Conservation (phyloP, 1,284 basidiomycete species). For the Heliocybe sulcata region DNA sequence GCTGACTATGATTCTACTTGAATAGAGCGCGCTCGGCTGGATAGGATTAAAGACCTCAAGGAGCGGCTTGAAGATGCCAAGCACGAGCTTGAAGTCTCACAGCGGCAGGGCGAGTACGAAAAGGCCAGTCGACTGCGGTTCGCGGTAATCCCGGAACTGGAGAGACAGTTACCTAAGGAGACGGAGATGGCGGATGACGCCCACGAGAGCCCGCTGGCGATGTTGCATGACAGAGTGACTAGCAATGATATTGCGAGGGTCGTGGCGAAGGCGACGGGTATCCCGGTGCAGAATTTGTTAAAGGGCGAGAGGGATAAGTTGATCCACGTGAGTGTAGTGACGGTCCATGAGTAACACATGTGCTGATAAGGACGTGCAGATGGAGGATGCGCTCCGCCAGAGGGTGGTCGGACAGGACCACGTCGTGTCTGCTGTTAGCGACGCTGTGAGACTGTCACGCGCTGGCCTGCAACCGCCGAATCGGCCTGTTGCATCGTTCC, state of each 20-base stretch:
- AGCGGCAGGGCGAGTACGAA: conserved; percentile 81
- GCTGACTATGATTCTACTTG: not conserved
- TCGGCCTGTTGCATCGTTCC: conserved; percentile 85
- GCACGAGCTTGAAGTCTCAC: conserved; percentile 82
- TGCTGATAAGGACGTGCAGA: too few species aligned
- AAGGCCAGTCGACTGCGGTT: conserved; percentile 78
- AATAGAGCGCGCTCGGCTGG: conserved; percentile 68
- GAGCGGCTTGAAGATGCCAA: conserved; percentile 79
- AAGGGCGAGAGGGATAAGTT: conserved; percentile 88
- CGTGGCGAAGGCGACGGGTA: conserved; percentile 85
- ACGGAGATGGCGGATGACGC: conserved; percentile 36
- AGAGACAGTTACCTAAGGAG: conserved; percentile 67
- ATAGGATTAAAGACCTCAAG: conserved; percentile 76
- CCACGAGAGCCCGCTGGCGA: conserved; percentile 43
- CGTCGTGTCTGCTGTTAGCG: conserved; percentile 73
- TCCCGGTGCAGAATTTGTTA: conserved; percentile 84
- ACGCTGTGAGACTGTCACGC: conserved; percentile 86
- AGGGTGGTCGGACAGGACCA: conserved; percentile 89
- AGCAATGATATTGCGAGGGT: conserved; percentile 86
- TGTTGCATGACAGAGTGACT: conserved; percentile 84
- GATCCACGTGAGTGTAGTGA: conserved; percentile 58
- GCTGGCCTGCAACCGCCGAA: conserved; percentile 85
- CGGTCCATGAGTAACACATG: too few species aligned
- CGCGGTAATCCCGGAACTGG: conserved; percentile 77
- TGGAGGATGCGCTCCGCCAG: conserved; percentile 74